These are phyloP conservation scores for Penicillium flavigenum DNA, from an alignment of 495 filamentous ascomycete species.

Conservation along the genomic window DNA sequence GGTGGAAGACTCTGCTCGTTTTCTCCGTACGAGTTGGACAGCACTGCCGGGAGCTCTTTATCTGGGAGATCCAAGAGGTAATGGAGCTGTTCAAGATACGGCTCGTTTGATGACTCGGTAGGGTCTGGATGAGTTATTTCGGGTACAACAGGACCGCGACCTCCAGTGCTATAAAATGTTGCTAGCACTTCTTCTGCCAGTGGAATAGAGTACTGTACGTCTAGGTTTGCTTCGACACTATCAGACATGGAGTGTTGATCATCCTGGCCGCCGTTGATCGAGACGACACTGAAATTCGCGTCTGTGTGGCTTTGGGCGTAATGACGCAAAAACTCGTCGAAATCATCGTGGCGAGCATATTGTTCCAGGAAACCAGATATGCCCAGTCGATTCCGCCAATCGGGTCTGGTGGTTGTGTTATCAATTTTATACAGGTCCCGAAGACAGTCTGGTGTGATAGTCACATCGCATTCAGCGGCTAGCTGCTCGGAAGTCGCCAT, in stretches of 20 bases:
- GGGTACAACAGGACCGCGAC: slow-evolving; percentile 56
- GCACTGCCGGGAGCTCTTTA: slow-evolving; percentile 64
- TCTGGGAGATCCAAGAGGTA: slow-evolving; percentile 63
- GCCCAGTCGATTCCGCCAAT: slow-evolving; percentile 53
- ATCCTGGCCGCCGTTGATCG: slow-evolving; percentile 60
- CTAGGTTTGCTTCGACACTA: slow-evolving; percentile 65
- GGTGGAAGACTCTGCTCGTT: slow-evolving; percentile 51
- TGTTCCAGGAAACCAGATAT: slow-evolving; percentile 71
- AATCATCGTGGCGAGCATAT: slow-evolving; percentile 59
- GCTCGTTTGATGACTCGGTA: slow-evolving; percentile 64
- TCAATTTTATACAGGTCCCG: slow-evolving; percentile 58
- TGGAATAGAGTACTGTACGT: slow-evolving; percentile 66
- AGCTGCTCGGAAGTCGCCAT: slow-evolving; percentile 27
- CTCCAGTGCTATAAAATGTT: slow-evolving; percentile 66
- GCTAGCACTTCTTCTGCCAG: slow-evolving; percentile 58
- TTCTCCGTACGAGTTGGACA: slow-evolving; percentile 69
- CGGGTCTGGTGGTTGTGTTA: slow-evolving; percentile 40
- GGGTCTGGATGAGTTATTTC: slow-evolving; percentile 46
- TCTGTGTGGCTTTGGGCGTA: slow-evolving; percentile 51
- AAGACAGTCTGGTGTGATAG: slow-evolving; percentile 59
- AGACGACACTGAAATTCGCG: slow-evolving; percentile 61
- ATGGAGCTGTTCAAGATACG: slow-evolving; percentile 77
- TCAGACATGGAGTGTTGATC: slow-evolving; percentile 38
- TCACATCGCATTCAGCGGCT: slow-evolving; percentile 43
- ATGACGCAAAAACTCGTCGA: slow-evolving; percentile 50